Percentiles rank a stretch among this genome's conserved stretches.
Conservation (phyloP, 345 rosid species). For the Tarenaya hassleriana region DNA sequence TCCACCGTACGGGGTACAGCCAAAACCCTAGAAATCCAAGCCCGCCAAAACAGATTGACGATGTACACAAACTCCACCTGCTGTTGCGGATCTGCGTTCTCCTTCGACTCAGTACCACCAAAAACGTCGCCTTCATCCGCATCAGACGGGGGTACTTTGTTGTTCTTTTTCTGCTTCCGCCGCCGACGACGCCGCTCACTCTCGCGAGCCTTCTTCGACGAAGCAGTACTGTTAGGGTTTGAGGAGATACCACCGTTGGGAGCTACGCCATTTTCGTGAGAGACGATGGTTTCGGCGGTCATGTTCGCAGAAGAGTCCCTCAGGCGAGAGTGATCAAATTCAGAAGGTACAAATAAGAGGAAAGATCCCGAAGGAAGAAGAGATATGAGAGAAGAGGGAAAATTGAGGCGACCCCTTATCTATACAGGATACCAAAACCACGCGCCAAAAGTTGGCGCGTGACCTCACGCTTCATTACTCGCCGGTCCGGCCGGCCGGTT, state of each 20-base stretch:
- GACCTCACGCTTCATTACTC: too few species aligned
- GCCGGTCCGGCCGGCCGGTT: too few species aligned
- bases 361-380: too few species aligned
- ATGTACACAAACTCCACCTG: constrained; percentile 24
- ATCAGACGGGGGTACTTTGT: constrained; percentile 25
- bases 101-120: constrained; percentile 28
- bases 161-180: constrained; percentile 88
- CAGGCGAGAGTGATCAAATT: too few species aligned
- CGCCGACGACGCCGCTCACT: constrained; percentile 76
- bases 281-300: not conserved
- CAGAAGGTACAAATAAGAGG: too few species aligned
- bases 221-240: constrained; percentile 15
- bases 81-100: constrained; percentile 41
- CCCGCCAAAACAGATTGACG: not conserved
- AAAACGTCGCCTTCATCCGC: constrained; percentile 29
- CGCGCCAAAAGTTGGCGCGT: too few species aligned
- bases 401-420: too few species aligned
- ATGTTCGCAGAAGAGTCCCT: not conserved
- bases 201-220: constrained; percentile 52
- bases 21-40: constrained; percentile 25
- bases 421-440: too few species aligned
- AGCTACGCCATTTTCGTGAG: not conserved
- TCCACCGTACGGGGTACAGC: not conserved
- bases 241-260: not conserved
- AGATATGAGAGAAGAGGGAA: too few species aligned